Evolutionary conservation across 441 rosid species (phyloP).

Genomic region (Bruguiera hainesii): DNA sequence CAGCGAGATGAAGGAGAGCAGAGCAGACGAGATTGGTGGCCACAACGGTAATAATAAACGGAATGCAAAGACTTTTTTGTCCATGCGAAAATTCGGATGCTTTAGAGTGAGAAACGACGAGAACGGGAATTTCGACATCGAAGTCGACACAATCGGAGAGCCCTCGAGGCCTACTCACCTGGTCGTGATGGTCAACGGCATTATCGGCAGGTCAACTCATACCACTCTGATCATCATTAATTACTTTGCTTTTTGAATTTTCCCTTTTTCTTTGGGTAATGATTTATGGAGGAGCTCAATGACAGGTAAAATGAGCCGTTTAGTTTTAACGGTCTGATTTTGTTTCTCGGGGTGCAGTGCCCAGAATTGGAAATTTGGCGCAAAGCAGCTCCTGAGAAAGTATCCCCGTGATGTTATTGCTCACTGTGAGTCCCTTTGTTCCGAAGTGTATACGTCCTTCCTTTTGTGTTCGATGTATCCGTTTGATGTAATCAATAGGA

Average conservation of each 20-base stretch:
- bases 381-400: slow-evolving; percentile 55
- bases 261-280: background rate
- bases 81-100: slow-evolving; percentile 47
- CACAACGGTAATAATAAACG: background rate
- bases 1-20: background rate
- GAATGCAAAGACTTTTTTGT: slow-evolving; percentile 19
- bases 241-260: background rate
- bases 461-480: background rate
- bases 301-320: background rate
- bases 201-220: slow-evolving; percentile 61
- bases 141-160: slow-evolving; percentile 35
- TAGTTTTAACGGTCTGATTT: background rate
- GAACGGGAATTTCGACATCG: slow-evolving; percentile 50
- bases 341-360: slow-evolving; percentile 36
- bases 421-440: slow-evolving; percentile 52
- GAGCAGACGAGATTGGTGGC: background rate
- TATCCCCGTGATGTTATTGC: slow-evolving; percentile 58
- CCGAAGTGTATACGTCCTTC: background rate
- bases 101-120: slow-evolving; percentile 43
- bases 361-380: slow-evolving; percentile 67
- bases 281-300: background rate
- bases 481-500: background rate
- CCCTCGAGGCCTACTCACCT: slow-evolving; percentile 53
- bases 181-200: slow-evolving; percentile 80
- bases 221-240: no score